Evolutionary conservation across 1,284 basidiomycete species (phyloP).

Genomic region (Boletus smithii): DNA sequence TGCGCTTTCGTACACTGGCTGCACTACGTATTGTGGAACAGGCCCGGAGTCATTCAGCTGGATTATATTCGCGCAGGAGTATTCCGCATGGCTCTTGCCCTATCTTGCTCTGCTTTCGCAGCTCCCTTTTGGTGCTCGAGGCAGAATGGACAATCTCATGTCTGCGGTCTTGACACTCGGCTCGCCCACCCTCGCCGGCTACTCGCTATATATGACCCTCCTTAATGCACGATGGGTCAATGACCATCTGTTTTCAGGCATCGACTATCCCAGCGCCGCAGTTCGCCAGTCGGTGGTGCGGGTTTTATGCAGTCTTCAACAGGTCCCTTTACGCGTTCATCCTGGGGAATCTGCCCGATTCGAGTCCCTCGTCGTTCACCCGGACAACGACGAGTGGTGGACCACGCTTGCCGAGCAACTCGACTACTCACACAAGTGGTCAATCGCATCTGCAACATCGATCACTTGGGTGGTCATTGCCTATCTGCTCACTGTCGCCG

Average conservation of each 20-base stretch:
- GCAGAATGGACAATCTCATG: constrained; percentile 29
- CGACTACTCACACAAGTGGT: constrained; percentile 37
- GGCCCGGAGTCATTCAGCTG: constrained; percentile 35
- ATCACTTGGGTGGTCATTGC: constrained; percentile 44
- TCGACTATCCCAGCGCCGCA: constrained; percentile 18
- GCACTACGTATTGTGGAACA: constrained; percentile 31
- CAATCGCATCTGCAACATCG: constrained; percentile 38
- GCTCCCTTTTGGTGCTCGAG: constrained; percentile 39
- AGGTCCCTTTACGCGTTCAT: constrained; percentile 31
- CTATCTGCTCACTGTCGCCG: constrained; percentile 40
- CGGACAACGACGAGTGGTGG: constrained; percentile 36
- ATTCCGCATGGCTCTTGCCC: constrained; percentile 43
- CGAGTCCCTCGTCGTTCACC: constrained; percentile 31
- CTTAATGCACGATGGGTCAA: constrained; percentile 34
- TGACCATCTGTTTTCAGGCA: constrained; percentile 17
- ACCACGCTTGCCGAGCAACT: constrained; percentile 20
- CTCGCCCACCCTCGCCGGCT: constrained; percentile 33
- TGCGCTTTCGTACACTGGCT: constrained; percentile 28
- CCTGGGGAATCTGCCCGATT: constrained; percentile 23
- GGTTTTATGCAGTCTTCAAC: constrained; percentile 29
- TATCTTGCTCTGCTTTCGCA: constrained; percentile 44
- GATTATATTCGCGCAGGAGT: constrained; percentile 40
- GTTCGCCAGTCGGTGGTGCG: constrained; percentile 20
- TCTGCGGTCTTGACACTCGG: constrained; percentile 34
- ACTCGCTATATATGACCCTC: constrained; percentile 33